phyloP scores from a whole-genome alignment of 305 asterid species.

The Fraxinus velutina region DNA sequence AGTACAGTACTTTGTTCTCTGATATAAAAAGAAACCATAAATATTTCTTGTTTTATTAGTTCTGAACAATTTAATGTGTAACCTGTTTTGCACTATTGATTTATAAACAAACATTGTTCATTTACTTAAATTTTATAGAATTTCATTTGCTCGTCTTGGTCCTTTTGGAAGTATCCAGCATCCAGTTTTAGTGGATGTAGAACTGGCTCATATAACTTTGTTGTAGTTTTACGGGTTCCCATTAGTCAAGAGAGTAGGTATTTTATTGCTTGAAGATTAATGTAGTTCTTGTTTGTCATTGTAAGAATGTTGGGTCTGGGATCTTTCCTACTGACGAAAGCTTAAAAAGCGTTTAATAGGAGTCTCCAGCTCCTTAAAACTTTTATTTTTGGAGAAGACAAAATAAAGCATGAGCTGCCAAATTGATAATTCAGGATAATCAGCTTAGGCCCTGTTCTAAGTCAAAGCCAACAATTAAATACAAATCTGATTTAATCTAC shows the following conservation, averaged over 20 bases:
- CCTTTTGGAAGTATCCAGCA: not conserved
- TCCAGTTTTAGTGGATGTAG: not conserved
- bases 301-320: not conserved
- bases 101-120: not conserved
- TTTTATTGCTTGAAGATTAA: not conserved
- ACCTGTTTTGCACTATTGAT: not conserved
- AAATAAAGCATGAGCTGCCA: not conserved
- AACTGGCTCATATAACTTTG: not conserved
- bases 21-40: not conserved
- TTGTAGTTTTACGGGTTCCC: not conserved
- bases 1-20: not conserved
- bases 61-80: not conserved
- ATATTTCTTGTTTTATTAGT: not conserved
- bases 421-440: not conserved
- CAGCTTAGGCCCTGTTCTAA: not conserved
- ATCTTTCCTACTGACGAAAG: not conserved
- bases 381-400: not conserved
- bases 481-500: not conserved
- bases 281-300: not conserved
- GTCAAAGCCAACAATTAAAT: not conserved
- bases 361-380: not conserved
- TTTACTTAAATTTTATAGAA: not conserved
- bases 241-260: not conserved
- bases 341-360: not conserved
- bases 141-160: not conserved